phyloP scores from a whole-genome alignment of 805 yeast genomes.

The Candida tallmaniae region DNA sequence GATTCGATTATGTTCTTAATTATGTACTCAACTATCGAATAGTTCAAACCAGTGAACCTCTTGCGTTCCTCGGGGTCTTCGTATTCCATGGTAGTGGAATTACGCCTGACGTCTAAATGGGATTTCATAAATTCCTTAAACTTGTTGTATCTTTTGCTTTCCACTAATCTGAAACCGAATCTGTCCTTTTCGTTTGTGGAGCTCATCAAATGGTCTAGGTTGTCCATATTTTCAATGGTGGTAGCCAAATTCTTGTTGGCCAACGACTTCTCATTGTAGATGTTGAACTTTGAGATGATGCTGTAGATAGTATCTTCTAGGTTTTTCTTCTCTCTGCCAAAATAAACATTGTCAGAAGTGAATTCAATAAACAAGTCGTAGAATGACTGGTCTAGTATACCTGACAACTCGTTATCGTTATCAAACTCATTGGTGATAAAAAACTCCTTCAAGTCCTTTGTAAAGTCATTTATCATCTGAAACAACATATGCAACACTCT shows the following conservation, averaged over 20 bases:
- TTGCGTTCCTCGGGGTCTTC: slow-evolving; percentile 17
- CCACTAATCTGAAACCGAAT: slow-evolving; percentile 29
- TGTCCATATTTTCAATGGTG: slow-evolving; percentile 30
- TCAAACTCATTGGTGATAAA: slow-evolving; percentile 46
- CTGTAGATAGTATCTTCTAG: slow-evolving; percentile 51
- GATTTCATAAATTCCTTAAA: slow-evolving; percentile 55
- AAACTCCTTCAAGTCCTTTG: slow-evolving; percentile 61
- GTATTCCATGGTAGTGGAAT: slow-evolving; percentile 10
- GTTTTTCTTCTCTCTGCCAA: slow-evolving; percentile 65
- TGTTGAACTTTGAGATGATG: slow-evolving; percentile 42
- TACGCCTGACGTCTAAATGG: slow-evolving; percentile 28
- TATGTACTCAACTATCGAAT: slow-evolving; percentile 55
- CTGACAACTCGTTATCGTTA: slow-evolving; percentile 39
- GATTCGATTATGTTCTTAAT: slow-evolving; percentile 73
- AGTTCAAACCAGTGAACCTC: slow-evolving; percentile 24
- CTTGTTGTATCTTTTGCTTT: slow-evolving; percentile 45
- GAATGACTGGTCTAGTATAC: slow-evolving; percentile 63
- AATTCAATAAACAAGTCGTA: slow-evolving; percentile 72
- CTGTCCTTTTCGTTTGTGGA: slow-evolving; percentile 8
- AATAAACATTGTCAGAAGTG: slow-evolving; percentile 61
- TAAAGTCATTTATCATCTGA: slow-evolving; percentile 52
- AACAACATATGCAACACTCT: slow-evolving; percentile 70
- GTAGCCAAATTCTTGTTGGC: slow-evolving; percentile 31
- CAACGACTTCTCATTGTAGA: slow-evolving; percentile 30
- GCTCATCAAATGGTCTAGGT: slow-evolving; percentile 15